Conservation (phyloP, 208 protist genomes). For the Wallacemonas sp. region DNA sequence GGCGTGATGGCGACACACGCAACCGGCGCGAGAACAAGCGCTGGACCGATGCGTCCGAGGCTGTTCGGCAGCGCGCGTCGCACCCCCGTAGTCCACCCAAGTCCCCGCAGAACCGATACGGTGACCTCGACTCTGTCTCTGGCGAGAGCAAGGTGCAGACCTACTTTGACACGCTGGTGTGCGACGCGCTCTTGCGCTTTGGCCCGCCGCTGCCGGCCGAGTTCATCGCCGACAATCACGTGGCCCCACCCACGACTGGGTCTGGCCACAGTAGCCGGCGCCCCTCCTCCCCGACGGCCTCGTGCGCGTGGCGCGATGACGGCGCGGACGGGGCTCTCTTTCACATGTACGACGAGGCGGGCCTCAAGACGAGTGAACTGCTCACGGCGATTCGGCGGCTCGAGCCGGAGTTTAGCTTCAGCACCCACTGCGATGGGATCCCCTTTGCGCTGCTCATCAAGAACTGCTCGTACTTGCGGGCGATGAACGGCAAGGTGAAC, state of each 20-base stretch:
- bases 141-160: conserved; percentile 70
- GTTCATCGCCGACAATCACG: conserved; percentile 55
- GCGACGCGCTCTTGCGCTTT: conserved; percentile 62
- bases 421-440: conserved; percentile 62
- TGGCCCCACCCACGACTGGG: conserved; percentile 20
- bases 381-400: conserved; percentile 51
- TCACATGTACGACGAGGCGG: conserved; percentile 73
- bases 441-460: conserved; percentile 80
- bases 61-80: not conserved
- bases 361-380: conserved; percentile 54
- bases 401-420: conserved; percentile 63
- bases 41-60: not conserved
- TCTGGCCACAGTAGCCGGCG: not conserved
- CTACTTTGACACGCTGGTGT: conserved; percentile 68
- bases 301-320: conserved; percentile 8
- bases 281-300: not conserved
- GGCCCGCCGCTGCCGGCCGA: conserved; percentile 81
- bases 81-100: not conserved
- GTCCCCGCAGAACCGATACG: conserved; percentile 30
- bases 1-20: too few species aligned
- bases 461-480: conserved; percentile 77
- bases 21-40: not conserved
- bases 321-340: conserved; percentile 38
- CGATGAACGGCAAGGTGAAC: conserved; percentile 59
- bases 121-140: conserved; percentile 44